These are phyloP conservation scores for Ophiostoma perfectum DNA, from an alignment of 2,329 filamentous ascomycete genomes.

Conservation along the genomic window DNA sequence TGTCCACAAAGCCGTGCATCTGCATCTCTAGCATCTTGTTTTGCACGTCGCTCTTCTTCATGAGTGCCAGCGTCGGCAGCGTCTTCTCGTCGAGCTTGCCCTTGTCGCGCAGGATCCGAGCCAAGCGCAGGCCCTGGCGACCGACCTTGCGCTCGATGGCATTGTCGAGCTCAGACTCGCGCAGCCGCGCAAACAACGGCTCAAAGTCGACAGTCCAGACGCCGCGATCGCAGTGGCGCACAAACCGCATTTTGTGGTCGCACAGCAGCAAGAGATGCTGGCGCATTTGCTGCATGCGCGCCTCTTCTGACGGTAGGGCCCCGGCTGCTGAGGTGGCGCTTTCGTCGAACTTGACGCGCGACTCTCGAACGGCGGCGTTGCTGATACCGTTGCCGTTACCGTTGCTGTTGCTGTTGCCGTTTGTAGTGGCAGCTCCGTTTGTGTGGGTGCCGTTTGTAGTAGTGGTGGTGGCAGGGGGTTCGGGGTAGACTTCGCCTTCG, in stretches of 20 bases:
- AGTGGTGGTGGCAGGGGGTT: not conserved
- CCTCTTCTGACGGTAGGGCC: conserved; percentile 32
- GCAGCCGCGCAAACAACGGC: conserved; percentile 63
- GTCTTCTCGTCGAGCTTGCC: conserved; percentile 95
- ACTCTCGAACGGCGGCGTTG: not conserved
- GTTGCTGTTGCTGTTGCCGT: conserved; percentile 25
- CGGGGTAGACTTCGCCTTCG: conserved; percentile 27
- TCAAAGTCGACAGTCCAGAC: conserved; percentile 82
- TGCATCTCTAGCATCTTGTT: conserved; percentile 81
- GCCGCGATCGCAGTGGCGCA: conserved; percentile 62
- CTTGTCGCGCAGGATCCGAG: conserved; percentile 76
- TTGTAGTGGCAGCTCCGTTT: not conserved
- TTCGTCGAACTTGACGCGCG: conserved; percentile 48
- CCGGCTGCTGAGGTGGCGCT: conserved; percentile 25
- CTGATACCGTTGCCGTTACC: conserved; percentile 27
- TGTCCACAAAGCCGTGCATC: conserved; percentile 76
- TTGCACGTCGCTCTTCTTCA: conserved; percentile 80
- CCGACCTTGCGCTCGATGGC: conserved; percentile 75
- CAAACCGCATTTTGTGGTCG: conserved; percentile 63
- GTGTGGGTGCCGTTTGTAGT: conserved; percentile 15
- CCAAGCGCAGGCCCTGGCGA: conserved; percentile 69
- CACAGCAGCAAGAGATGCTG: conserved; percentile 68
- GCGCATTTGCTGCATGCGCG: conserved; percentile 56
- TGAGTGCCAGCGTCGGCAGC: conserved; percentile 70
- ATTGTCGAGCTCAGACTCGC: conserved; percentile 73